Conservation (phyloP, 2,329 filamentous ascomycete species). For the Penicillium nordicum region DNA sequence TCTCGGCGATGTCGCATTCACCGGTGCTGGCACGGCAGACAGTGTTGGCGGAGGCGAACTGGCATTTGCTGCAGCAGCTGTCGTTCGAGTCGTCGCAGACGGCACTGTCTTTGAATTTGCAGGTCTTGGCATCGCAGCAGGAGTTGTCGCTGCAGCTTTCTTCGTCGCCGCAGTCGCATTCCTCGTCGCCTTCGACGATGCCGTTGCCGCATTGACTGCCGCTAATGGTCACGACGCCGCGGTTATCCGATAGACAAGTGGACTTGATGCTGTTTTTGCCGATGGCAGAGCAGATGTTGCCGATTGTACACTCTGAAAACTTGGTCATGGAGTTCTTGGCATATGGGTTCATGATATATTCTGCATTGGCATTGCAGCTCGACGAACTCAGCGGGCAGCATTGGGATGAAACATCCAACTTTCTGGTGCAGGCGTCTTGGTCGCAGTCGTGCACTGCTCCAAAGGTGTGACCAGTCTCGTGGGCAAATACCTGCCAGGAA, state of each 20-base stretch:
- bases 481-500: constrained; percentile 95
- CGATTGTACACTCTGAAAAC: constrained; percentile 86
- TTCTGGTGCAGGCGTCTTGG: constrained; percentile 60
- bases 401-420: constrained; percentile 59
- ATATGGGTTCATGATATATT: constrained; percentile 95
- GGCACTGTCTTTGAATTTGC: constrained; percentile 72
- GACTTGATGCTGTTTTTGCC: constrained; percentile 72
- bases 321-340: constrained; percentile 67
- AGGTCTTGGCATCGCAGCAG: constrained; percentile 84
- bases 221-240: constrained; percentile 73
- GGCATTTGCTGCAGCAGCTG: constrained; percentile 44
- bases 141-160: constrained; percentile 67
- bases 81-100: constrained; percentile 65
- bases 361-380: constrained; percentile 70
- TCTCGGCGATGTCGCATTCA: constrained; percentile 79
- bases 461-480: constrained; percentile 92
- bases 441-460: constrained; percentile 94
- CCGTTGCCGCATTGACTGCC: constrained; percentile 91
- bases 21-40: constrained; percentile 80
- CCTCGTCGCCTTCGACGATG: constrained; percentile 89
- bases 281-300: constrained; percentile 89
- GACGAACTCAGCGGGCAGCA: constrained; percentile 74
- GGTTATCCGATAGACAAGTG: constrained; percentile 79
- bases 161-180: constrained; percentile 89
- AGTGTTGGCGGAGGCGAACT: constrained; percentile 54